These are phyloP conservation scores for Stachybotrys echinatus DNA, from an alignment of 2,329 filamentous ascomycete species.

Conservation along the genomic window DNA sequence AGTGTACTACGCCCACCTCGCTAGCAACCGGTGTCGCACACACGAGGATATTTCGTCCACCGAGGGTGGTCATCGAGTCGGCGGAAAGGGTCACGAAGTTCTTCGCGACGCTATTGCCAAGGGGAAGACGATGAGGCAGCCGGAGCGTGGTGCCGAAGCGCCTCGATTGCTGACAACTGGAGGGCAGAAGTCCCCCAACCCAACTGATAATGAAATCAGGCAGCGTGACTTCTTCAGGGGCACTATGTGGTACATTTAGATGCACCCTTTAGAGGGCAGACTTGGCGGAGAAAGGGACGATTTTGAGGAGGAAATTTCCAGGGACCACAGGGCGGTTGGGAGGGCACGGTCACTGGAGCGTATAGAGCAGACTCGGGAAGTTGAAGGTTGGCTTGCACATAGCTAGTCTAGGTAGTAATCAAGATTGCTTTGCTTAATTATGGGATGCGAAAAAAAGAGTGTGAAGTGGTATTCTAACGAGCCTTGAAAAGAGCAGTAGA, in stretches of 20 bases:
- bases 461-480: no score
- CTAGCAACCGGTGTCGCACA: conserved; percentile 70
- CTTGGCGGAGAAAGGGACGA: neutral
- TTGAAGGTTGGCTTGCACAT: neutral
- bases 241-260: conserved; percentile 41
- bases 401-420: neutral
- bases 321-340: neutral
- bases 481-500: no score
- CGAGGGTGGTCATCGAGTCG: conserved; percentile 33
- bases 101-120: conserved; percentile 33
- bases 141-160: conserved; percentile 17
- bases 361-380: neutral
- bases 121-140: conserved; percentile 20
- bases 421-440: neutral
- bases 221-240: conserved; percentile 28
- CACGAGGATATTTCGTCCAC: conserved; percentile 57
- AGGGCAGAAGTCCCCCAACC: conserved; percentile 14
- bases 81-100: conserved; percentile 38
- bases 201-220: conserved; percentile 20
- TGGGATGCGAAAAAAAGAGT: no score
- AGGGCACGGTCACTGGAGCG: neutral
- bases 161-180: conserved; percentile 25
- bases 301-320: neutral
- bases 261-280: neutral
- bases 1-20: conserved; percentile 93